Evolutionary conservation across 805 yeast genomes (phyloP), one percentile per base, ranked within the genome.

Genomic region (Yarrowia bubula): DNA sequence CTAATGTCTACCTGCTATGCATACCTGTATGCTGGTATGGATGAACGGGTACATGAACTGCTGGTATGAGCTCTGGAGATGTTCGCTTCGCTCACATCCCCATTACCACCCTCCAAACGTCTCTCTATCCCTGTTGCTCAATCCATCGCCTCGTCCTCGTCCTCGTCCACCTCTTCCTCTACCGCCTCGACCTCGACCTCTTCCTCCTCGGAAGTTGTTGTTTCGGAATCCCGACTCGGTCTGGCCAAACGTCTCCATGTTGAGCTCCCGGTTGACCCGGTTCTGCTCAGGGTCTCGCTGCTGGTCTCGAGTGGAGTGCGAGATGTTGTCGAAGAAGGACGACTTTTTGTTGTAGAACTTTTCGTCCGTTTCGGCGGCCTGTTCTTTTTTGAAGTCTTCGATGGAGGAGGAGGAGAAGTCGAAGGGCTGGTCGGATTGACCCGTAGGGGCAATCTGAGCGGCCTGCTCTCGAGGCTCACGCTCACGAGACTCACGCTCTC

Each of bases 291-390:
- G 68, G 32, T 71, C 75, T 10, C 62, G 46, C 39, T 69, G 64
- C 60, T 38, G 61, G 42, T 72, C 76, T 46, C 71, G 73, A 22
- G 71, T 76, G 4, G 91, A 86, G 10, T 91, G 84, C 10, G 96
- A 88, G 66, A 93, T 84, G 67, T 83, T 84, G 76, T 95, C 98
- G 72, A 93, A 93, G 75, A 95, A 93, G 1, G 98, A 92, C 13
- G 91, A 84, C 71, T 83, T 83, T 75, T 87, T 91, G 78, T 92
- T 84, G 78, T 95, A 95, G 64, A 69, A 66, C 44, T 69, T 72
- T 28, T 57, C 28, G 73, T 76, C 15, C 67, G 74, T 9, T 70
- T 72, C 70, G 9, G 65, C 70, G 15, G 71, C 67, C 51, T 43
- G 43, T 43, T 58, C 64, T 42, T 58, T 58, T 42, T 61, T 58